Percentiles rank a stretch among this genome's conserved stretches.
phyloP scores from a whole-genome alignment of 345 rosid species.

The Moricandia moricandioides region DNA sequence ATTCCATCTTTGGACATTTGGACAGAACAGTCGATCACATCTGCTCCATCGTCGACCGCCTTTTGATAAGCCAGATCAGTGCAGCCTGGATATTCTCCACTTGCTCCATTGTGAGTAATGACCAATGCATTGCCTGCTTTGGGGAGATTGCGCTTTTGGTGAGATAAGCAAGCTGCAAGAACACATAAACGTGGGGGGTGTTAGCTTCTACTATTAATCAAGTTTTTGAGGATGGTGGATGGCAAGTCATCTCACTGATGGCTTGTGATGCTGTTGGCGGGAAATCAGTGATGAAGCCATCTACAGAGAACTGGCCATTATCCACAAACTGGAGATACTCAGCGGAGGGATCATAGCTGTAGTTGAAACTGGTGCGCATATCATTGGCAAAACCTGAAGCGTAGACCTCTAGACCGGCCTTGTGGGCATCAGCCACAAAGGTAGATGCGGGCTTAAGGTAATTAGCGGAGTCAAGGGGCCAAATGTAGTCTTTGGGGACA shows the following conservation, averaged over 20 bases:
- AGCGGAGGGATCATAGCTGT: slow-evolving; percentile 62
- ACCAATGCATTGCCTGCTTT: slow-evolving; percentile 45
- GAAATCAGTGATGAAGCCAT: slow-evolving; percentile 82
- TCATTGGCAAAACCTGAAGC: slow-evolving; percentile 88
- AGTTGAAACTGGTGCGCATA: slow-evolving; percentile 46
- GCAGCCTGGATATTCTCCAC: slow-evolving; percentile 79
- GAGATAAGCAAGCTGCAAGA: slow-evolving; percentile 65
- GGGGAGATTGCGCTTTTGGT: slow-evolving; percentile 32
- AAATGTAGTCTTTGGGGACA: slow-evolving; percentile 76
- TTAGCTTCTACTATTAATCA: background rate
- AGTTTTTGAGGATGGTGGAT: background rate
- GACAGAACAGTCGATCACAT: slow-evolving; percentile 73
- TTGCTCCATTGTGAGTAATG: slow-evolving; percentile 83
- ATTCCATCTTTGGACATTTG: slow-evolving; percentile 87
- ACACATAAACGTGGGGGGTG: background rate
- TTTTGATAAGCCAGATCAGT: slow-evolving; percentile 83
- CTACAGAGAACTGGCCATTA: slow-evolving; percentile 59
- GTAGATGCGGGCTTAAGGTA: slow-evolving; percentile 59
- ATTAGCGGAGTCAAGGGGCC: slow-evolving; percentile 45
- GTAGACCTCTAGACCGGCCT: slow-evolving; percentile 62
- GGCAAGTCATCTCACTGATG: slow-evolving; percentile 47
- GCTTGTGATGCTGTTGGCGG: slow-evolving; percentile 74
- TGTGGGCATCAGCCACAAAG: slow-evolving; percentile 79
- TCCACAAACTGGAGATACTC: slow-evolving; percentile 71
- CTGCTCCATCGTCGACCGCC: slow-evolving; percentile 77